Percentiles rank a stretch among this genome's conserved stretches.
phyloP scores from a whole-genome alignment of 495 filamentous ascomycete genomes.

The Annulohypoxylon moriforme region DNA sequence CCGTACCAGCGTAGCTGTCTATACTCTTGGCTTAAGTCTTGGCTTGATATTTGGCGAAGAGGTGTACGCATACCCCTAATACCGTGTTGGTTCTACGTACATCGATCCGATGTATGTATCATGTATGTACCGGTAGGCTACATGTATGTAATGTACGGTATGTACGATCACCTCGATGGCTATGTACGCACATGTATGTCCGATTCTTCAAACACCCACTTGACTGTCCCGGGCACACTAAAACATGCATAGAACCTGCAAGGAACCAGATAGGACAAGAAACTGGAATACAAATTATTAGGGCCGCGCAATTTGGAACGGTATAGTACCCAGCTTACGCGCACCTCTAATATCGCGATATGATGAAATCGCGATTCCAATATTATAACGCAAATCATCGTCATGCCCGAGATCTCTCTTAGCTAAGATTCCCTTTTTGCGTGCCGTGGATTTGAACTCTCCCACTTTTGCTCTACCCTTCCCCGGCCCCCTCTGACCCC shows the following conservation, averaged over 20 bases:
- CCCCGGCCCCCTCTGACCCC: neutral
- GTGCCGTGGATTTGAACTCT: neutral
- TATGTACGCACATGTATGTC: neutral
- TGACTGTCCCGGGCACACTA: neutral
- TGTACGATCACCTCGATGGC: neutral
- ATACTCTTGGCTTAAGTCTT: neutral
- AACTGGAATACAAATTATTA: neutral
- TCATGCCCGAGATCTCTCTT: constrained; percentile 3
- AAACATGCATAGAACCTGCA: constrained; percentile 20
- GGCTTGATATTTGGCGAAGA: neutral
- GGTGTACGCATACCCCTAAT: neutral
- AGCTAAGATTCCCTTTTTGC: constrained; percentile 7
- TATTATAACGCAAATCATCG: constrained; percentile 6
- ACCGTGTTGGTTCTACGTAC: neutral
- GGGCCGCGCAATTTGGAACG: neutral
- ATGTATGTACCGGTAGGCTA: neutral
- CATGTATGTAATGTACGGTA: constrained; percentile 4
- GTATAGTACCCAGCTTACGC: neutral
- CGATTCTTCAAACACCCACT: neutral
- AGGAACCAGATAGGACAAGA: constrained; percentile 1
- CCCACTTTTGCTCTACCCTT: neutral
- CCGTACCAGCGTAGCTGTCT: neutral
- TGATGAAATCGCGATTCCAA: constrained; percentile 6
- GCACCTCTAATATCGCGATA: neutral
- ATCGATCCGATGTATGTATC: neutral